phyloP scores from a whole-genome alignment of 1,284 basidiomycete species.

The Marasmius fiardii region DNA sequence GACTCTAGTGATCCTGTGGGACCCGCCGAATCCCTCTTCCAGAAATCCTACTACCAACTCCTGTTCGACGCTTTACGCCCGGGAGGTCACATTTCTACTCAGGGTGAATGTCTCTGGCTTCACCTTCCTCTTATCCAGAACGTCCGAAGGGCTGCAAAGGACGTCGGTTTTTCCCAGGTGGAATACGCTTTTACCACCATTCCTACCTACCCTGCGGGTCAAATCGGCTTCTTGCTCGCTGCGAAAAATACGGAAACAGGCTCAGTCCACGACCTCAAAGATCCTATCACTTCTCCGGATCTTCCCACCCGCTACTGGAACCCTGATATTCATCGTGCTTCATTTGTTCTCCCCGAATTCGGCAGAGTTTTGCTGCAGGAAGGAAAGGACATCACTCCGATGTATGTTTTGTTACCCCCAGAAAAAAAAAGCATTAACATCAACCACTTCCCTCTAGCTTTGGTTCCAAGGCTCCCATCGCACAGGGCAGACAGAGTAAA shows the following conservation, averaged over 20 bases:
- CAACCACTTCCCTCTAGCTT: neutral
- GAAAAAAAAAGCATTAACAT: neutral
- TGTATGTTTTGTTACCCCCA: conserved; percentile 50
- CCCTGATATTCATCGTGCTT: conserved; percentile 74
- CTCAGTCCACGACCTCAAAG: conserved; percentile 56
- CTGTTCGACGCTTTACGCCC: conserved; percentile 87
- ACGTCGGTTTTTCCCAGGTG: conserved; percentile 74
- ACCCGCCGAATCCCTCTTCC: conserved; percentile 92
- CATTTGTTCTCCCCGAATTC: conserved; percentile 94
- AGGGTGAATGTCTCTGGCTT: conserved; percentile 96
- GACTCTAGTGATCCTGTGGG: conserved; percentile 99
- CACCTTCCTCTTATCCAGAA: conserved; percentile 88
- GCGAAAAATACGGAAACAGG: conserved; percentile 63
- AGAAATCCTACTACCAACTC: conserved; percentile 97
- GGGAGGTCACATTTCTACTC: conserved; percentile 94
- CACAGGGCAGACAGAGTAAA: conserved; percentile 39
- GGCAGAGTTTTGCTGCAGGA: conserved; percentile 75
- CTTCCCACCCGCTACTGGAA: conserved; percentile 85
- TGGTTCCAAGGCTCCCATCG: conserved; percentile 33
- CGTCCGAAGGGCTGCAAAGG: conserved; percentile 70
- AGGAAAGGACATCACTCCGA: conserved; percentile 63
- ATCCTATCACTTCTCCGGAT: conserved; percentile 67
- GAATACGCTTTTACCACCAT: conserved; percentile 98
- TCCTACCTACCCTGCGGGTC: conserved; percentile 96
- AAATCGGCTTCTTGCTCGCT: conserved; percentile 95